A percentile compares a stretch with the other conserved stretches of the same genome.
Conservation (phyloP, 1,139 yeast genomes). For the Meyerozyma guilliermondii region DNA sequence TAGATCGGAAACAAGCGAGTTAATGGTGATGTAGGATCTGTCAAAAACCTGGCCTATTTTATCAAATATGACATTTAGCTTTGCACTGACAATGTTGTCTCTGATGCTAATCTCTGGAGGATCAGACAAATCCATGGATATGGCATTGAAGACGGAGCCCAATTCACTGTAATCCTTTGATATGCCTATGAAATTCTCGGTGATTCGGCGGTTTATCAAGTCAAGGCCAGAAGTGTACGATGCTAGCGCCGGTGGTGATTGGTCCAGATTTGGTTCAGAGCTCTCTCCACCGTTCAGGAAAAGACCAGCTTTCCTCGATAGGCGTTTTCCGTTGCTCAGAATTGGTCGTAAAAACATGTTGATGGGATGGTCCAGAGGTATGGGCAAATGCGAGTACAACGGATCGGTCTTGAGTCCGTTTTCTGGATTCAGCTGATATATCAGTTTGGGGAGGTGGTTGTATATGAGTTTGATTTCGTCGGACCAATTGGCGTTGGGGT, state of each 20-base stretch:
- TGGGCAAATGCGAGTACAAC: conserved; percentile 60
- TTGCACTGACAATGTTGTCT: conserved; percentile 24
- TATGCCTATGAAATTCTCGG: conserved; percentile 59
- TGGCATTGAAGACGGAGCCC: conserved; percentile 68
- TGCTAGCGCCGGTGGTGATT: conserved; percentile 1
- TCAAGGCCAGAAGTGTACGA: conserved; percentile 46
- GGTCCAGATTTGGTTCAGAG: neutral
- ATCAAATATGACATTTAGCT: conserved; percentile 46
- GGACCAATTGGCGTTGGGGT: conserved; percentile 79
- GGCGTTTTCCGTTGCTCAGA: conserved; percentile 2
- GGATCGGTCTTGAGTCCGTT: conserved; percentile 49
- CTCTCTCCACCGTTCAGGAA: neutral
- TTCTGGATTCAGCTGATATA: conserved; percentile 52
- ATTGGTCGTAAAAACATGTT: neutral
- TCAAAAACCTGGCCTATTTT: conserved; percentile 80
- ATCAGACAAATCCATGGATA: conserved; percentile 59
- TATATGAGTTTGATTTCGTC: conserved; percentile 40
- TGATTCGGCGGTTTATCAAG: conserved; percentile 59
- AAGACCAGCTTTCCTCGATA: conserved; percentile 1
- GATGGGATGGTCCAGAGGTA: conserved; percentile 34
- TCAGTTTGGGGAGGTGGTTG: conserved; percentile 38
- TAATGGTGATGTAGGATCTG: conserved; percentile 61
- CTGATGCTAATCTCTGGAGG: conserved; percentile 15
- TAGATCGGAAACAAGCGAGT: conserved; percentile 61
- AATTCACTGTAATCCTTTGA: conserved; percentile 65